These are phyloP conservation scores for Aspergillus tubingensis DNA, from an alignment of 2,329 filamentous ascomycete species.

Conservation along the genomic window DNA sequence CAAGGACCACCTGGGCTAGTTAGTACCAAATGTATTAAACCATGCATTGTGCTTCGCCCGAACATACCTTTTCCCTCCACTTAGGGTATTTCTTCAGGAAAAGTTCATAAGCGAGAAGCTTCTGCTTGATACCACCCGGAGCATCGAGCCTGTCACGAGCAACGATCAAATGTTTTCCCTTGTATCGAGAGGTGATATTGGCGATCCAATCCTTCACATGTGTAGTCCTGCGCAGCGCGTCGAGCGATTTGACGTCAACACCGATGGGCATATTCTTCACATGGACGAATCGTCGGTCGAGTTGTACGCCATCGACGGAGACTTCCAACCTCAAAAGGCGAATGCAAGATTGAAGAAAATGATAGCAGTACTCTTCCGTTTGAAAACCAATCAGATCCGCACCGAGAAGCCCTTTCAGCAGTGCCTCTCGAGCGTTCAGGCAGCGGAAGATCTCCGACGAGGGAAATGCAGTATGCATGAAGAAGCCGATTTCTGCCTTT, in stretches of 20 bases:
- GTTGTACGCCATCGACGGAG: slow-evolving; percentile 77
- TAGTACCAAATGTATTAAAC: slow-evolving; percentile 1
- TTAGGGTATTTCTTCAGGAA: slow-evolving; percentile 90
- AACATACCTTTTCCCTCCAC: slow-evolving; percentile 69
- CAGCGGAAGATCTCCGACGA: slow-evolving; percentile 95
- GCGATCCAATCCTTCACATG: slow-evolving; percentile 77
- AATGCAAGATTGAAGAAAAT: slow-evolving; percentile 93
- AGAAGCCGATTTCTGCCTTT: slow-evolving; percentile 92
- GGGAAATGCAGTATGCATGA: slow-evolving; percentile 90
- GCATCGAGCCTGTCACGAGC: slow-evolving; percentile 91
- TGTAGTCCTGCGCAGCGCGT: slow-evolving; percentile 65
- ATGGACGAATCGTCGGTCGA: slow-evolving; percentile 86
- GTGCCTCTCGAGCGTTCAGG: slow-evolving; percentile 75
- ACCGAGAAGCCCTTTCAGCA: slow-evolving; percentile 88
- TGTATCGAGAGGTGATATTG: slow-evolving; percentile 77
- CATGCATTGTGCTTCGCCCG: background rate
- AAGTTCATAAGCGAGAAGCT: slow-evolving; percentile 84
- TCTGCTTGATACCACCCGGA: slow-evolving; percentile 87
- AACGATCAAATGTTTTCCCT: slow-evolving; percentile 84
- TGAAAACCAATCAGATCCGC: slow-evolving; percentile 91
- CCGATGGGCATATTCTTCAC: slow-evolving; percentile 81
- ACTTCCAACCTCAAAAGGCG: slow-evolving; percentile 82
- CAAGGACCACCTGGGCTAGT: slow-evolving; percentile 68
- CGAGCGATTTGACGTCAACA: slow-evolving; percentile 75
- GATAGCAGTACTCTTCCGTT: slow-evolving; percentile 85